Percentiles rank a stretch among this genome's conserved stretches.
Conservation (phyloP, 1,139 yeast genomes). For the Torulaspora globosa region DNA sequence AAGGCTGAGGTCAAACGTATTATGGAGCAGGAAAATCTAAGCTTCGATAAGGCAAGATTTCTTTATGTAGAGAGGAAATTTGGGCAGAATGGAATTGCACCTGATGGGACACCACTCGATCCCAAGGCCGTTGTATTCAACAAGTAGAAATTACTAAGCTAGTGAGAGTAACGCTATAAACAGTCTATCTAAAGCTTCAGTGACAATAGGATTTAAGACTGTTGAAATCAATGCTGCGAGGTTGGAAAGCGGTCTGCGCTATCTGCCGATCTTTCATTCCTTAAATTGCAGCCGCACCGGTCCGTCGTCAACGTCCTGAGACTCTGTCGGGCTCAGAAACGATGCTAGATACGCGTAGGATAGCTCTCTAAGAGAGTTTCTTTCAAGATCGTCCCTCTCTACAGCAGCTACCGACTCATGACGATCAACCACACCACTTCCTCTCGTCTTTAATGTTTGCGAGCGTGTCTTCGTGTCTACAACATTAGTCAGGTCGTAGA, state of each 20-base stretch:
- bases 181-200: background rate
- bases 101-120: slow-evolving; percentile 48
- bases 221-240: background rate
- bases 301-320: slow-evolving; percentile 9
- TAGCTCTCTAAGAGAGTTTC: slow-evolving; percentile 10
- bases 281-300: slow-evolving; percentile 20
- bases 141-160: background rate
- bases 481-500: slow-evolving; percentile 22
- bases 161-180: background rate
- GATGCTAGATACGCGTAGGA: slow-evolving; percentile 23
- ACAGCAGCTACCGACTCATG: background rate
- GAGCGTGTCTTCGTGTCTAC: slow-evolving; percentile 10
- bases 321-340: slow-evolving; percentile 12
- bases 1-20: slow-evolving; percentile 49
- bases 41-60: slow-evolving; percentile 70
- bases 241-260: too few relatives aligned
- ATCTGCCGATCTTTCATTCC: background rate
- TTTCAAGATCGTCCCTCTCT: background rate
- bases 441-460: background rate
- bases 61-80: slow-evolving; percentile 48
- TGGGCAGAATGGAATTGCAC: slow-evolving; percentile 51
- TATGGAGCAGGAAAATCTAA: slow-evolving; percentile 49
- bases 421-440: background rate
- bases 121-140: slow-evolving; percentile 45
- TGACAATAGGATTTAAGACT: background rate